phyloP scores from a whole-genome alignment of 2,329 filamentous ascomycete species.

The Lachnellula suecica region DNA sequence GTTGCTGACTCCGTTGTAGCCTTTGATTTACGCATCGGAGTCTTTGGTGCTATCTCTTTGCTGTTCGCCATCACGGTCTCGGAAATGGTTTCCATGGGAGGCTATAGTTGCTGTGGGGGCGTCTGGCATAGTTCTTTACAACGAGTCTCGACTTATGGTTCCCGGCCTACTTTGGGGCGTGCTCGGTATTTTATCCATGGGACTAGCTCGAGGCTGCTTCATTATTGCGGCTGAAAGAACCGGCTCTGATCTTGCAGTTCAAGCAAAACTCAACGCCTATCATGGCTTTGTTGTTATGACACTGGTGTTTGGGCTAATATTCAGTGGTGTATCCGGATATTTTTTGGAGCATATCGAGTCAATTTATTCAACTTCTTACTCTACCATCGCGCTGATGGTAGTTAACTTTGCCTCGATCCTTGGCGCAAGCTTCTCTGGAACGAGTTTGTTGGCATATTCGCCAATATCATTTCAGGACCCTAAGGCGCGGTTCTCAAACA shows the following conservation, averaged over 20 bases:
- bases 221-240: conserved; percentile 16
- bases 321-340: conserved; percentile 16
- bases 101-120: conserved; percentile 11
- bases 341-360: conserved; percentile 13
- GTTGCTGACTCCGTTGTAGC: conserved; percentile 16
- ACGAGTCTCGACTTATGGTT: conserved; percentile 30
- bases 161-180: conserved; percentile 23
- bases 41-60: conserved; percentile 20
- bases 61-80: conserved; percentile 12
- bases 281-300: conserved; percentile 26
- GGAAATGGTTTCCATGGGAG: conserved; percentile 17
- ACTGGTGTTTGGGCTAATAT: conserved; percentile 17
- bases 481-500: conserved; percentile 8
- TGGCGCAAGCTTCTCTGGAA: conserved; percentile 18
- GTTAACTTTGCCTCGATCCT: conserved; percentile 15
- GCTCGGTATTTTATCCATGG: conserved; percentile 17
- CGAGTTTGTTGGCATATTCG: conserved; percentile 19
- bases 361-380: conserved; percentile 1
- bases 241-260: conserved; percentile 7
- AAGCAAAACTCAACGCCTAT: conserved; percentile 14
- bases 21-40: conserved; percentile 22
- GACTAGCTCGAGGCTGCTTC: conserved; percentile 22
- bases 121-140: conserved; percentile 19
- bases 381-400: conserved; percentile 12
- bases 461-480: conserved; percentile 20